Percentiles rank a stretch among this genome's conserved stretches.
Conservation (phyloP, 2,329 filamentous ascomycete species). For the Kalmusia sp. region DNA sequence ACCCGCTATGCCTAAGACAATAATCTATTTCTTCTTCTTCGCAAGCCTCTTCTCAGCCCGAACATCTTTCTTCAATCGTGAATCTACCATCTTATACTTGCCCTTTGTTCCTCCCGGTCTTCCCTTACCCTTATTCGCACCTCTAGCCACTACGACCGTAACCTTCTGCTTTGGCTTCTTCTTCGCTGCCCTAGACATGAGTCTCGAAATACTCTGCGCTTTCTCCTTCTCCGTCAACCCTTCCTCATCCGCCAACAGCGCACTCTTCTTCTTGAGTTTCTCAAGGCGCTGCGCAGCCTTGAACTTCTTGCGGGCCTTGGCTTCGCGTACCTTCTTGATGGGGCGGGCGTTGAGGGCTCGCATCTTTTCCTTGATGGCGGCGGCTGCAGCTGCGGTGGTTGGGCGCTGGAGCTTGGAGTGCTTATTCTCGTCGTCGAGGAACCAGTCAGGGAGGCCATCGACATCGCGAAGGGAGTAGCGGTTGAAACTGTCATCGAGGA, state of each 20-base stretch:
- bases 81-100: slow-evolving; percentile 95
- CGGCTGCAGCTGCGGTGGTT: slow-evolving; percentile 88
- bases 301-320: slow-evolving; percentile 95
- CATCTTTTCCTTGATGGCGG: slow-evolving; percentile 92
- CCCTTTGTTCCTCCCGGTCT: slow-evolving; percentile 92
- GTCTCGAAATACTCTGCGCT: slow-evolving; percentile 78
- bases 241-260: slow-evolving; percentile 85
- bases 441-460: slow-evolving; percentile 96
- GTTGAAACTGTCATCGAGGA: slow-evolving; percentile 93
- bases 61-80: slow-evolving; percentile 95
- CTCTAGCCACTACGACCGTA: slow-evolving; percentile 87
- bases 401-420: slow-evolving; percentile 87
- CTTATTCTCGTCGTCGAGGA: slow-evolving; percentile 86
- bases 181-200: slow-evolving; percentile 82
- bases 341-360: slow-evolving; percentile 92
- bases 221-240: slow-evolving; percentile 97
- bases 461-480: slow-evolving; percentile 88
- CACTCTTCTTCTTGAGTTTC: slow-evolving; percentile 97
- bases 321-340: slow-evolving; percentile 98
- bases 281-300: slow-evolving; percentile 89
- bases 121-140: slow-evolving; percentile 82
- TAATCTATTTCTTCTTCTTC: slow-evolving; percentile 74
- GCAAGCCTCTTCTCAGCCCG: slow-evolving; percentile 80
- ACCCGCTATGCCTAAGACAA: no score
- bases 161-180: slow-evolving; percentile 86